A percentile compares a stretch with the other conserved stretches of the same genome.
phyloP scores from a whole-genome alignment of 176 grass and related monocot genomes.

The Miscanthus lutarioriparius region DNA sequence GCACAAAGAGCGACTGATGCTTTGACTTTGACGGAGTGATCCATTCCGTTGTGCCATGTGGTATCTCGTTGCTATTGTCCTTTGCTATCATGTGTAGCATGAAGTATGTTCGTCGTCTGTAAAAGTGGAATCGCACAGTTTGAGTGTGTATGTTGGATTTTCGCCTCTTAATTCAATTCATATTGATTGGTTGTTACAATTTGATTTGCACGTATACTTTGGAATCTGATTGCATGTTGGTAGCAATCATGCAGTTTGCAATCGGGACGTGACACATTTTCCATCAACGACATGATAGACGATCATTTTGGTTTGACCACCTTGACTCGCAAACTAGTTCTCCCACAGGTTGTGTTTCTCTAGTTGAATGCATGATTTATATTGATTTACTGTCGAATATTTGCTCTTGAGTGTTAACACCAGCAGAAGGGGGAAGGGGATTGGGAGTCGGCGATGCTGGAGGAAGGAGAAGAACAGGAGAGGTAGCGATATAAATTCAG shows the following conservation, averaged over 20 bases:
- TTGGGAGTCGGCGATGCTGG: too few relatives aligned
- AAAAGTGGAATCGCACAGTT: neutral
- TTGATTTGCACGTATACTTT: neutral
- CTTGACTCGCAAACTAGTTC: neutral
- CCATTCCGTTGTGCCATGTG: neutral
- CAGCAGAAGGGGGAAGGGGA: too few relatives aligned
- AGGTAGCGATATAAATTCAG: too few relatives aligned
- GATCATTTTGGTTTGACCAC: too few relatives aligned
- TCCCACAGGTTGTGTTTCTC: too few relatives aligned
- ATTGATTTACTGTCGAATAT: too few relatives aligned
- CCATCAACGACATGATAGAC: too few relatives aligned
- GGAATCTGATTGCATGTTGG: neutral
- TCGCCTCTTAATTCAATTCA: neutral
- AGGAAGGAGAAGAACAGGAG: too few relatives aligned
- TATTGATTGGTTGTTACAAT: neutral
- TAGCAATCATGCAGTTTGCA: neutral
- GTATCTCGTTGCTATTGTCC: neutral
- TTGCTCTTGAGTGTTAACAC: too few relatives aligned
- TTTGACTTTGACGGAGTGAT: neutral
- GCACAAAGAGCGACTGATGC: slow-evolving; percentile 18
- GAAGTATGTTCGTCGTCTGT: neutral
- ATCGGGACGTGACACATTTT: too few relatives aligned
- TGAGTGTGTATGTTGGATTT: neutral
- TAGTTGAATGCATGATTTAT: neutral
- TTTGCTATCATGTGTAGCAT: neutral